Percentiles rank a stretch among this genome's conserved stretches.
Evolutionary conservation across 768 basidiomycete genomes (phyloP).

Genomic region (Russula foetens): DNA sequence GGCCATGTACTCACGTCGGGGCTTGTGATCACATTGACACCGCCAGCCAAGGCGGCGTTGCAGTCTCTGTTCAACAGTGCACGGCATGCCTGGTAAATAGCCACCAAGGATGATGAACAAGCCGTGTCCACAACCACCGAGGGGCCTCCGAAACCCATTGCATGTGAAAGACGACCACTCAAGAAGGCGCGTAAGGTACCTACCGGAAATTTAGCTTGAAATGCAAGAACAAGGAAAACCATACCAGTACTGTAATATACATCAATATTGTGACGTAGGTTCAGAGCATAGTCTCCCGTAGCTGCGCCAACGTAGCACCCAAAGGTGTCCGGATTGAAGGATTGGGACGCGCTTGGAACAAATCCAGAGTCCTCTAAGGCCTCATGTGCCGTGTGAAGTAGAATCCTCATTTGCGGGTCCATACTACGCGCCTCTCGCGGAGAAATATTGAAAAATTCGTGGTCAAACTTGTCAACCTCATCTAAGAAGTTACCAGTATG

Average conservation of each 20-base stretch:
- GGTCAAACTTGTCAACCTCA: conserved; percentile 52
- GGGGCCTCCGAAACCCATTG: conserved; percentile 59
- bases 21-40: conserved; percentile 63
- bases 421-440: conserved; percentile 68
- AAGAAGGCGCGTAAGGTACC: conserved; percentile 64
- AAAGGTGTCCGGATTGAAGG: conserved; percentile 45
- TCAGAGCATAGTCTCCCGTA: conserved; percentile 62
- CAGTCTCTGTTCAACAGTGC: conserved; percentile 59
- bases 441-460: conserved; percentile 63
- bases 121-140: conserved; percentile 68
- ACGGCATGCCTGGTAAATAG: conserved; percentile 61
- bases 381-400: conserved; percentile 58
- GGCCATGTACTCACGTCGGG: conserved; percentile 48
- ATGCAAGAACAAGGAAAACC: neutral
- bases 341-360: conserved; percentile 47
- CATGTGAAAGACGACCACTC: conserved; percentile 64
- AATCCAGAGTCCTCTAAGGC: conserved; percentile 68
- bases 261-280: conserved; percentile 53
- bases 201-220: conserved; percentile 20
- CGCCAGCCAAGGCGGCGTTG: conserved; percentile 59
- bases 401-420: conserved; percentile 68
- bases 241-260: conserved; percentile 64
- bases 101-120: conserved; percentile 63
- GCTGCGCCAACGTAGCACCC: conserved; percentile 65
- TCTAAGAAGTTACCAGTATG: conserved; percentile 58